Evolutionary conservation across 192 early-diverging fungal genomes (phyloP).

Genomic region (Phycomyces blakesleeanus): DNA sequence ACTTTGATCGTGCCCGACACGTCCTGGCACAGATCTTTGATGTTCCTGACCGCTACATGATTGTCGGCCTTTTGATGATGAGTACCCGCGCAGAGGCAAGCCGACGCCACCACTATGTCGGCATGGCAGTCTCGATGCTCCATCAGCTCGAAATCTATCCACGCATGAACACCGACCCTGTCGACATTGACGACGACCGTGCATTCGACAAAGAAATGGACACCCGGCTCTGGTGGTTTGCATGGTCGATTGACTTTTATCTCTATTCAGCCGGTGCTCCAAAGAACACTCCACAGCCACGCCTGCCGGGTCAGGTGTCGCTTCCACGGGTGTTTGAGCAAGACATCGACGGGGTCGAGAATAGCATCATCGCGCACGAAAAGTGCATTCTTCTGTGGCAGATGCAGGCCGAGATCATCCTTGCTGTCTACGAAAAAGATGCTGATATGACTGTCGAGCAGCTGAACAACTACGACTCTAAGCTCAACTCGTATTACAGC

Average conservation of each 20-base stretch:
- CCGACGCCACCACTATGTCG: constrained; percentile 22
- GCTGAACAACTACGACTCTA: constrained; percentile 23
- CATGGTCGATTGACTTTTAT: constrained; percentile 33
- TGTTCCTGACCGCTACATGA: constrained; percentile 26
- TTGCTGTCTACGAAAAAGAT: constrained; percentile 27
- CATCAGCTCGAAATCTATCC: constrained; percentile 33
- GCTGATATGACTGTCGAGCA: constrained; percentile 29
- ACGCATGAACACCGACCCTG: constrained; percentile 13
- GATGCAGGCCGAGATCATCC: constrained; percentile 32
- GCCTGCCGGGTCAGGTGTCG: constrained; percentile 19
- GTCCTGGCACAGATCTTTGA: constrained; percentile 31
- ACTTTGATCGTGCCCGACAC: constrained; percentile 29
- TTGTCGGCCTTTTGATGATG: constrained; percentile 25
- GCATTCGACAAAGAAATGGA: constrained; percentile 32
- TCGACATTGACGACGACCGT: constrained; percentile 16
- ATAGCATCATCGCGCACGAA: constrained; percentile 13
- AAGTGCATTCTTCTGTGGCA: constrained; percentile 26
- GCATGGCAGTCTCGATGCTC: constrained; percentile 28
- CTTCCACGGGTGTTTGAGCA: constrained; percentile 26
- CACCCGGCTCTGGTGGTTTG: constrained; percentile 40
- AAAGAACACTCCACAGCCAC: constrained; percentile 22
- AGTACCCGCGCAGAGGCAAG: constrained; percentile 21
- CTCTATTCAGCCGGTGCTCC: constrained; percentile 27
- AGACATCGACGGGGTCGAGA: constrained; percentile 29
- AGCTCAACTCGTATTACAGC: constrained; percentile 10